phyloP scores from a whole-genome alignment of 2,329 filamentous ascomycete species.

The Fusarium siculi region DNA sequence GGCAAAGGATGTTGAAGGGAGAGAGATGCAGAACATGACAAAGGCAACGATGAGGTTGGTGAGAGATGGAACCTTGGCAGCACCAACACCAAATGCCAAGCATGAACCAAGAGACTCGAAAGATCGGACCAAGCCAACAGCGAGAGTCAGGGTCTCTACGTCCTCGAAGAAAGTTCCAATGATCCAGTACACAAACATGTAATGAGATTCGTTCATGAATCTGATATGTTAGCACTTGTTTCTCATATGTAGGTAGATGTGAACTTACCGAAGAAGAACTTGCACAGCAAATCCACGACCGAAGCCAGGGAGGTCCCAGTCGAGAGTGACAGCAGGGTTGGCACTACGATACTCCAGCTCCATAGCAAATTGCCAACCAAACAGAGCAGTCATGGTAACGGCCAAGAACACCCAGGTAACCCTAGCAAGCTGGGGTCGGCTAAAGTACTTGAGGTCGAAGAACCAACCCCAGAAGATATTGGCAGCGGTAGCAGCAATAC shows the following conservation, averaged over 20 bases:
- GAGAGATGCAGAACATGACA: slow-evolving; percentile 57
- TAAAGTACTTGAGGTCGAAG: slow-evolving; percentile 56
- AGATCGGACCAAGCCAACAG: slow-evolving; percentile 58
- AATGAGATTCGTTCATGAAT: slow-evolving; percentile 63
- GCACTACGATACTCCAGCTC: slow-evolving; percentile 57
- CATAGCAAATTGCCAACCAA: slow-evolving; percentile 60
- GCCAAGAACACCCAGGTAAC: slow-evolving; percentile 56
- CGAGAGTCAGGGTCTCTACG: slow-evolving; percentile 61
- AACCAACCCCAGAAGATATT: slow-evolving; percentile 63
- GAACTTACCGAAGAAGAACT: slow-evolving; percentile 55
- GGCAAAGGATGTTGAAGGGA: slow-evolving; percentile 51
- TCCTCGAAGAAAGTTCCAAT: slow-evolving; percentile 62
- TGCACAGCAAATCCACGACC: slow-evolving; percentile 59
- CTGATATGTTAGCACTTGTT: slow-evolving; percentile 16
- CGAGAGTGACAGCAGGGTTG: slow-evolving; percentile 53
- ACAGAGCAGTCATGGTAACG: slow-evolving; percentile 54
- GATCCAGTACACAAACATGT: slow-evolving; percentile 64
- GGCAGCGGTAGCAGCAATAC: slow-evolving; percentile 56
- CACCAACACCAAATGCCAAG: slow-evolving; percentile 59
- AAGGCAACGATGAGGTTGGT: slow-evolving; percentile 60
- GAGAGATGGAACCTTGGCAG: slow-evolving; percentile 57
- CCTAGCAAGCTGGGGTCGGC: slow-evolving; percentile 55
- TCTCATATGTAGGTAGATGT: rapidly evolving
- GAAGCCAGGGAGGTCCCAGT: slow-evolving; percentile 58
- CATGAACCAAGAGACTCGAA: slow-evolving; percentile 61